These are phyloP conservation scores for Micractinium sp. DNA, from an alignment of 139 green algal genomes.

Conservation along the genomic window DNA sequence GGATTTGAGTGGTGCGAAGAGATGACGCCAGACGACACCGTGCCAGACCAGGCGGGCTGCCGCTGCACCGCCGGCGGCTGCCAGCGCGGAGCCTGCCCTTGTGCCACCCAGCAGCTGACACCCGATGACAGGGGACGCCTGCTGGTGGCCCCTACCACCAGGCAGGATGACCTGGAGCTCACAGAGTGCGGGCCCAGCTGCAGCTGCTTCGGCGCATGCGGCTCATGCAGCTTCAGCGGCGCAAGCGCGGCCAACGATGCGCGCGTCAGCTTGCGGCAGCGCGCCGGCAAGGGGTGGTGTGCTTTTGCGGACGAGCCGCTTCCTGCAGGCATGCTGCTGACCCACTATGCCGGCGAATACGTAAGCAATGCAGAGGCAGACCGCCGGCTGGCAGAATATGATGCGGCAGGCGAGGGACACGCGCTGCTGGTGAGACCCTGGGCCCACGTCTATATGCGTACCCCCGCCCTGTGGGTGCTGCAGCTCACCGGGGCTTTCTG, in stretches of 20 bases:
- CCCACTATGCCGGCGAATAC: conserved; percentile 46
- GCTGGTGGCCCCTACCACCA: not conserved
- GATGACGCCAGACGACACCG: not conserved
- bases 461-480: too few relatives aligned
- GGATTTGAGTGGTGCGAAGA: conserved; percentile 4
- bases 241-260: not conserved
- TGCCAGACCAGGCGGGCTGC: conserved; percentile 6
- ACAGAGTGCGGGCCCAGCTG: conserved; percentile 55
- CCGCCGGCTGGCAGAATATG: conserved; percentile 56
- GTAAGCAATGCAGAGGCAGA: conserved; percentile 49
- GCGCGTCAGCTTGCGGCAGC: conserved; percentile 1
- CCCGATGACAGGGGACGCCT: not conserved
- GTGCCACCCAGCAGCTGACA: not conserved
- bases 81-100: conserved; percentile 1
- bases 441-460: too few relatives aligned
- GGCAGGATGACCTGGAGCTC: not conserved
- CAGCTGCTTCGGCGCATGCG: conserved; percentile 32
- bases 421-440: conserved; percentile 63
- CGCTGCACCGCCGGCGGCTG: not conserved
- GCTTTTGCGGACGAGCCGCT: conserved; percentile 40
- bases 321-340: conserved; percentile 49
- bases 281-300: conserved; percentile 54
- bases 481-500: too few relatives aligned
- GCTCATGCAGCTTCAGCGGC: not conserved
- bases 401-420: conserved; percentile 51